phyloP scores from a whole-genome alignment of 495 filamentous ascomycete species.

The Paragyromitra xinjiangensis region DNA sequence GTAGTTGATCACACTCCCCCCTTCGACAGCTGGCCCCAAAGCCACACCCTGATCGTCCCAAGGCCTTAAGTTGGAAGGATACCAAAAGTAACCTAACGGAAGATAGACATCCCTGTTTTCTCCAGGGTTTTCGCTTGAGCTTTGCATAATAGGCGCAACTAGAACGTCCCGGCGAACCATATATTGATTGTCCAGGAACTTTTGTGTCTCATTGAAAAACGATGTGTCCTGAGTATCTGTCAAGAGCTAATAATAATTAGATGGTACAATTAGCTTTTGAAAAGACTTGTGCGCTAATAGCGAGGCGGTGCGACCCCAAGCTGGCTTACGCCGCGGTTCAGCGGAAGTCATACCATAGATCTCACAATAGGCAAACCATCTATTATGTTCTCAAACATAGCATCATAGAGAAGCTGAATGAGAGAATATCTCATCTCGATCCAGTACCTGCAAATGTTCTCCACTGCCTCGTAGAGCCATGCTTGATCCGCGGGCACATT shows the following conservation, averaged over 20 bases:
- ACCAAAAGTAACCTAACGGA: constrained; percentile 52
- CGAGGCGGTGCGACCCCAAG: not conserved
- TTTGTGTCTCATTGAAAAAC: constrained; percentile 52
- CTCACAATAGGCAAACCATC: constrained; percentile 57
- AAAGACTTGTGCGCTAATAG: not conserved
- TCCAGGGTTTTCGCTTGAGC: constrained; percentile 33
- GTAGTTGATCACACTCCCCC: constrained; percentile 36
- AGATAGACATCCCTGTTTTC: constrained; percentile 53
- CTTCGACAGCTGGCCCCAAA: constrained; percentile 15
- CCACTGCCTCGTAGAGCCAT: constrained; percentile 52
- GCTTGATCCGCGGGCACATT: constrained; percentile 2
- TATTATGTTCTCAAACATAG: constrained; percentile 58
- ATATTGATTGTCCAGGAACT: constrained; percentile 56
- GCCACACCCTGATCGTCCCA: constrained; percentile 32
- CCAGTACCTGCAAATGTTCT: constrained; percentile 54
- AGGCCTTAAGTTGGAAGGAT: constrained; percentile 55
- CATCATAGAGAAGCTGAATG: constrained; percentile 57
- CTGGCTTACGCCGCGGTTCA: not conserved
- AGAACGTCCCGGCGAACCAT: constrained; percentile 53
- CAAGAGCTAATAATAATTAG: constrained; percentile 38
- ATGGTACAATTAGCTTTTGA: not conserved
- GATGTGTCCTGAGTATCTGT: constrained; percentile 56
- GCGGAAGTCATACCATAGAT: constrained; percentile 42
- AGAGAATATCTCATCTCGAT: constrained; percentile 57
- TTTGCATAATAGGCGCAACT: constrained; percentile 53